phyloP scores from a whole-genome alignment of 2,329 filamentous ascomycete genomes.

The Colletotrichum tofieldiae region DNA sequence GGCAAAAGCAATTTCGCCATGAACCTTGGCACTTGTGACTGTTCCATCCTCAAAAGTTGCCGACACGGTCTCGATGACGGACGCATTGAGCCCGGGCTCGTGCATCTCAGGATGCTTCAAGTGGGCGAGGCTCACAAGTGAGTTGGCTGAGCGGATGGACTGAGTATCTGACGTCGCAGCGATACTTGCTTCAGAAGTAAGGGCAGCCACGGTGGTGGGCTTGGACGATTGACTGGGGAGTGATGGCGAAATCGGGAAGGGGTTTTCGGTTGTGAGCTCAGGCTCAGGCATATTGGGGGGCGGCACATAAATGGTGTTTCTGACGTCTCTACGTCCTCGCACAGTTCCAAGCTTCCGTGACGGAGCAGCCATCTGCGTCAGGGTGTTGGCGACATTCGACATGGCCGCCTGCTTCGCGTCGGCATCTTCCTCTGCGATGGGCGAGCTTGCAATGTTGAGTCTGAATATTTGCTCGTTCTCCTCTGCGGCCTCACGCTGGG shows the following conservation, averaged over 20 bases:
- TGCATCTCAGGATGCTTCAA: constrained; percentile 86
- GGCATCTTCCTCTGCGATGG: constrained; percentile 83
- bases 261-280: constrained; percentile 53
- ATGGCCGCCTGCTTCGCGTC: constrained; percentile 81
- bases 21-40: constrained; percentile 80
- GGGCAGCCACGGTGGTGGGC: constrained; percentile 66
- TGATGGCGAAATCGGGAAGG: constrained; percentile 56
- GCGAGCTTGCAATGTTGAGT: constrained; percentile 84
- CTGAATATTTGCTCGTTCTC: constrained; percentile 80
- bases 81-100: constrained; percentile 85
- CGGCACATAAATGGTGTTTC: constrained; percentile 90
- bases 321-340: constrained; percentile 89
- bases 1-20: constrained; percentile 90
- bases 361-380: constrained; percentile 76
- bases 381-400: constrained; percentile 81
- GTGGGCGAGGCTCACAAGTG: constrained; percentile 78
- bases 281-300: constrained; percentile 55
- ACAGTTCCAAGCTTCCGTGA: constrained; percentile 82
- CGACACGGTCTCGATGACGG: constrained; percentile 92
- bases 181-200: constrained; percentile 75
- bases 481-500: constrained; percentile 77
- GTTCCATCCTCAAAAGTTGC: constrained; percentile 84
- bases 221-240: constrained; percentile 53
- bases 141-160: constrained; percentile 91
- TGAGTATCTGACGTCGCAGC: constrained; percentile 83